Base-by-base conservation (phyloP, 441 rosid species). In the Populus hybrid region DNA sequence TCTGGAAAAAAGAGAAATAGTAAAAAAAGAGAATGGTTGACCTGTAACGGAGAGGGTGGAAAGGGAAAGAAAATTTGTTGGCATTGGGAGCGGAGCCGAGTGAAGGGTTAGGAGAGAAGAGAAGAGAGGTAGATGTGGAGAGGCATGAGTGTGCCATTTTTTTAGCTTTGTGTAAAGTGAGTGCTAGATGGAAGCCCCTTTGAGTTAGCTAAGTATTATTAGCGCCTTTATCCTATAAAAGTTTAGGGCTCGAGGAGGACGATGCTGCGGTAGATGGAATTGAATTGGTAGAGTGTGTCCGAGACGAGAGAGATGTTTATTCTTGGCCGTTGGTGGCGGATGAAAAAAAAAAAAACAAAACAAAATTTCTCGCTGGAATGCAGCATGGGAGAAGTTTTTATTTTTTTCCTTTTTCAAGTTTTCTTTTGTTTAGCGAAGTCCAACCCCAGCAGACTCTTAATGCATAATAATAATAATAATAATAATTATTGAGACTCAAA, bases 121-220 rank as follows among this genome's bases (percentile, higher is more conserved):
- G 81, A 57, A 86, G 85, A n/a, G 92, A 86, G 20, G 94, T 81
- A 50, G 93, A 86, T 32, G 94, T 89, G 65, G 93, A 91, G 59
- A 89, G 86, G 81, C 89, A 88, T 20, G 94, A 65, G 76, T 87
- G 94, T 68, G 97, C 94, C 98, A 93, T 92, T 82, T 59, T 35
- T 35, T 35, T 35, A 35, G 57, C 7, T 50, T 14, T 50, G 57
- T 50, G 6, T 50, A 50, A 14, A 50, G 38, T 35, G 38, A 50
- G 57, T 14, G 57, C 57, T 50, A 50, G 57, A 50, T 16, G 57
- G 20, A 14, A 50, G 57, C 20, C 32, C 32, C 8, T 35, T 35
- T 35, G 8, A 35, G 8, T 35, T 35, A 35, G 6, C 38, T 35
- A 35, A 7, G 32, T 30, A 30, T 30, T 35, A 35, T 6, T 34